These are phyloP conservation scores for Rhodosporidiobolus odoratus DNA, from an alignment of 768 basidiomycete genomes.

Conservation along the genomic window DNA sequence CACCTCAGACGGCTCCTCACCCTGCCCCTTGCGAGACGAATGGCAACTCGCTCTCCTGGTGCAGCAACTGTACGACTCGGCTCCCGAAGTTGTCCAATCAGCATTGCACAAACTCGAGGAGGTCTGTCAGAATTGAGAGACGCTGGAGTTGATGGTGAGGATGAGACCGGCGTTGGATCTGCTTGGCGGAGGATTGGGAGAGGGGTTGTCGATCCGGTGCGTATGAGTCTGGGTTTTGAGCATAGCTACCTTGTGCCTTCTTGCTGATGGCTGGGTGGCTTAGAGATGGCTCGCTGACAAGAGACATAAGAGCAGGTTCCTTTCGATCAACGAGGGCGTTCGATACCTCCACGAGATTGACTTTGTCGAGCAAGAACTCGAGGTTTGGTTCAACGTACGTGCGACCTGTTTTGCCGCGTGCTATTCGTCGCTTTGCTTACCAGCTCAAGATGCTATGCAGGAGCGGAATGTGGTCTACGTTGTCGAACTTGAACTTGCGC, in stretches of 20 bases:
- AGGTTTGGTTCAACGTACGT: constrained; percentile 96
- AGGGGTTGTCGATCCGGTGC: constrained; percentile 78
- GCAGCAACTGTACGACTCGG: constrained; percentile 92
- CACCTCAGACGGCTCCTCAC: constrained; percentile 47
- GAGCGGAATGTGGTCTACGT: constrained; percentile 91
- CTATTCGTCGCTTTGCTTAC: neutral
- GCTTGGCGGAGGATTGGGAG: constrained; percentile 85
- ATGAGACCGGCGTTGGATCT: constrained; percentile 95
- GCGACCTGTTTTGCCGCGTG: constrained; percentile 42
- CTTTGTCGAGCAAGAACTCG: constrained; percentile 92
- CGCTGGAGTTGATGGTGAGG: constrained; percentile 82
- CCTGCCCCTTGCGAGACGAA: constrained; percentile 49
- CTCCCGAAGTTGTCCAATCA: constrained; percentile 79
- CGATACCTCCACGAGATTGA: constrained; percentile 82
- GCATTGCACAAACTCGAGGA: constrained; percentile 85
- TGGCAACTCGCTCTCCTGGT: constrained; percentile 89
- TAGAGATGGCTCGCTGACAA: neutral
- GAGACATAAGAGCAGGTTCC: constrained; percentile 58
- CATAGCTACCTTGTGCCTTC: constrained; percentile 7
- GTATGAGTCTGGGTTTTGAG: constrained; percentile 35
- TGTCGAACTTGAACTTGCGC: constrained; percentile 85
- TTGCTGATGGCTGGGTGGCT: neutral
- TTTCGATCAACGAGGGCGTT: constrained; percentile 90
- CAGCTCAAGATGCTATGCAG: constrained; percentile 49
- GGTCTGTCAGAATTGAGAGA: constrained; percentile 75